phyloP scores from a whole-genome alignment of 306 rosid species.

The Citrullus colocynthis region DNA sequence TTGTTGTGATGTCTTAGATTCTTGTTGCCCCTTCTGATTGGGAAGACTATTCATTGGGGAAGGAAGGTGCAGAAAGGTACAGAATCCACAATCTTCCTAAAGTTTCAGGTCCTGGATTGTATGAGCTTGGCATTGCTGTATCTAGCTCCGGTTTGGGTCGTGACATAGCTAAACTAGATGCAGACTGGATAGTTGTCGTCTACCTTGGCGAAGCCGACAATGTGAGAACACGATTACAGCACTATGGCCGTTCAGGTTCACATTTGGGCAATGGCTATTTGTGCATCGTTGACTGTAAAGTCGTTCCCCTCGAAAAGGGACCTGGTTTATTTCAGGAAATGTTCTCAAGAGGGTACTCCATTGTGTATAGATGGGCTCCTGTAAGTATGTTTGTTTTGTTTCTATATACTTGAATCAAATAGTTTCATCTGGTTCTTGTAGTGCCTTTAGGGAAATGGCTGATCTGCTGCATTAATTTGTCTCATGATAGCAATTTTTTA shows the following conservation, averaged over 20 bases:
- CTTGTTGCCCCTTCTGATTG: conserved; percentile 75
- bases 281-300: background rate
- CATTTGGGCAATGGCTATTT: conserved; percentile 35
- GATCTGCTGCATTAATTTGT: background rate
- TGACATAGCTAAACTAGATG: conserved; percentile 28
- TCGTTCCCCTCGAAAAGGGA: conserved; percentile 23
- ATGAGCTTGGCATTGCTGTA: conserved; percentile 61
- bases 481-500: background rate
- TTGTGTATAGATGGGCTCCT: conserved; percentile 77
- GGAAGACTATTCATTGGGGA: conserved; percentile 52
- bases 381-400: conserved; percentile 35
- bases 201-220: conserved; percentile 71
- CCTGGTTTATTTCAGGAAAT: conserved; percentile 47
- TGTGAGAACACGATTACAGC: conserved; percentile 58
- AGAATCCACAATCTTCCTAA: conserved; percentile 59
- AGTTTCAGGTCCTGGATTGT: conserved; percentile 45
- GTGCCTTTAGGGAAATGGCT: background rate
- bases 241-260: conserved; percentile 63
- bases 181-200: conserved; percentile 30
- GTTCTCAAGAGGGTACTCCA: conserved; percentile 40
- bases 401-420: conserved; percentile 1
- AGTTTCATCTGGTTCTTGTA: background rate
- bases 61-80: conserved; percentile 58
- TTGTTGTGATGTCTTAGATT: conserved; percentile 30
- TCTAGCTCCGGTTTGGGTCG: conserved; percentile 32